Base-by-base conservation (phyloP, 208 protist species). In the Vickermania spadyakhi region DNA sequence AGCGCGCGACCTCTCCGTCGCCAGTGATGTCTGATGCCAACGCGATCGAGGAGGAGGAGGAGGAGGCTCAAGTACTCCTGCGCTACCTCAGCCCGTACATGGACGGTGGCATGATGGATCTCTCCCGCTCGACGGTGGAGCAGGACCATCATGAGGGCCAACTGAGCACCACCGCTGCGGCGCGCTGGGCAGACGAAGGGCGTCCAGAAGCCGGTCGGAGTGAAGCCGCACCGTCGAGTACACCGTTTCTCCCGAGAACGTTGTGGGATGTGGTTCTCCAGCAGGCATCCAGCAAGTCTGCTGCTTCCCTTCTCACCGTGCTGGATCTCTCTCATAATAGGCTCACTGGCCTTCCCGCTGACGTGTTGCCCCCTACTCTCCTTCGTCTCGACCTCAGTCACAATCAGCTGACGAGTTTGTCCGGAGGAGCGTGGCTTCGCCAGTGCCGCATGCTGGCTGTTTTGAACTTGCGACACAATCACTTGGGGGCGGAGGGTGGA, bases 221-320 rank as follows among this genome's bases (percentile, higher is more conserved):
- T n/a, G n/a, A n/a, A n/a, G n/a, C n/a, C n/a, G n/a, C n/a, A n/a
- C n/a, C n/a, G n/a, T n/a, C n/a, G n/a, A n/a, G n/a, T n/a, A n/a
- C n/a, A n/a, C n/a, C n/a, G n/a, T n/a, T n/a, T n/a, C n/a, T n/a
- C n/a, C n/a, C n/a, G n/a, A n/a, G n/a, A n/a, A n/a, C n/a, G n/a
- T n/a, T n/a, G n/a, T n/a, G n/a, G n/a, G n/a, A n/a, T n/a, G n/a
- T n/a, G n/a, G n/a, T n/a, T n/a, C n/a, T n/a, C n/a, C n/a, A n/a
- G n/a, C n/a, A n/a, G n/a, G n/a, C n/a, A n/a, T n/a, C n/a, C n/a
- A n/a, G n/a, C n/a, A n/a, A n/a, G n/a, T n/a, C n/a, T n/a, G n/a
- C n/a, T n/a, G n/a, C n/a, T n/a, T n/a, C n/a, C n/a, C 72, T 70
- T 1, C 66, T 94, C n/a, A 91, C 87, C 5, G 87, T 94, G 41